Percentiles rank a stretch among this genome's conserved stretches.
phyloP scores from a whole-genome alignment of 805 yeast genomes.

The Nakazawaea wyomingensis region DNA sequence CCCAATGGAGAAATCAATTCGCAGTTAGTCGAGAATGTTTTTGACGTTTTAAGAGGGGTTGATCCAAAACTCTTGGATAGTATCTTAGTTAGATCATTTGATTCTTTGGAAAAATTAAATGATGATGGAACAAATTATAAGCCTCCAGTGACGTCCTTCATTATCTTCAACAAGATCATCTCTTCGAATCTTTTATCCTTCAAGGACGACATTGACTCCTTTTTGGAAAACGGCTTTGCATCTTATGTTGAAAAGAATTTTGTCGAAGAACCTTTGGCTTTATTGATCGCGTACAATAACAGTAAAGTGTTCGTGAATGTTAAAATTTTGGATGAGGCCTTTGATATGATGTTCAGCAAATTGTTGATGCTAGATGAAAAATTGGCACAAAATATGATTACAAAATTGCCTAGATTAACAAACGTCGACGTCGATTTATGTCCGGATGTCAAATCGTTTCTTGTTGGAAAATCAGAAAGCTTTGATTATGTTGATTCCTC shows the following conservation, averaged over 20 bases:
- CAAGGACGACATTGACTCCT: constrained; percentile 24
- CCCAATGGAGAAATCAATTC: constrained; percentile 18
- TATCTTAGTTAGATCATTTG: constrained; percentile 22
- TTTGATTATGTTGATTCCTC: constrained; percentile 13
- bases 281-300: constrained; percentile 29
- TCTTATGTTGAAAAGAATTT: constrained; percentile 25
- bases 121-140: constrained; percentile 11
- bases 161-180: constrained; percentile 24
- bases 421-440: constrained; percentile 20
- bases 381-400: neutral
- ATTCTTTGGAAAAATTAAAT: constrained; percentile 21
- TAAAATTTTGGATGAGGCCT: constrained; percentile 21
- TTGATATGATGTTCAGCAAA: constrained; percentile 31
- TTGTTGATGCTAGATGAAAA: constrained; percentile 20
- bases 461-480: constrained; percentile 14
- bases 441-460: constrained; percentile 17
- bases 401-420: constrained; percentile 13
- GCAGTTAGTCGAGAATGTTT: constrained; percentile 23
- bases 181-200: constrained; percentile 18
- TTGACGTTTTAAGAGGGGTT: constrained; percentile 15
- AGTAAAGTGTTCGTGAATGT: constrained; percentile 18
- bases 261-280: constrained; percentile 26
- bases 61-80: constrained; percentile 18
- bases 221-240: constrained; percentile 29
- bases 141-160: constrained; percentile 22